These are phyloP conservation scores for Ophiobolus disseminans DNA, from an alignment of 2,329 filamentous ascomycete species.

Conservation along the genomic window DNA sequence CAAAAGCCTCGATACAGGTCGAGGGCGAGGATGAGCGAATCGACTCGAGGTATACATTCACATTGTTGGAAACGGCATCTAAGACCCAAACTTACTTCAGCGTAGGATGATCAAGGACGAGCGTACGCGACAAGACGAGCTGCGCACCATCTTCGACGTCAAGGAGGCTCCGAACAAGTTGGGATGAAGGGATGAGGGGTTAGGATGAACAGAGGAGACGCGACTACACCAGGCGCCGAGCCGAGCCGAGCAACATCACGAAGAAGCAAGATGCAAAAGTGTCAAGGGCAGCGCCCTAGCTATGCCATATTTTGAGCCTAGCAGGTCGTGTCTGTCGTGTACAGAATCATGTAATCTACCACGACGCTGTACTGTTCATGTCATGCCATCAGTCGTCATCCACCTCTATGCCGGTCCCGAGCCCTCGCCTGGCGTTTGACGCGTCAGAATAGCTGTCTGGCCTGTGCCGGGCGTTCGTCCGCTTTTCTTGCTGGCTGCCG, in stretches of 20 bases:
- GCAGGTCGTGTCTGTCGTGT: constrained; percentile 33
- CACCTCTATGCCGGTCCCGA: constrained; percentile 37
- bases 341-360: constrained; percentile 41
- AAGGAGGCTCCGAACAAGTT: constrained; percentile 76
- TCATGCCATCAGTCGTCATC: constrained; percentile 30
- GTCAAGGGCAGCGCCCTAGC: constrained; percentile 22
- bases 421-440: constrained; percentile 56
- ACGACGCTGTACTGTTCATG: constrained; percentile 40
- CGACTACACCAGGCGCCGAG: constrained; percentile 1
- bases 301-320: constrained; percentile 37
- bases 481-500: constrained; percentile 91
- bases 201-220: neutral
- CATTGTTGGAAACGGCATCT: too few species aligned
- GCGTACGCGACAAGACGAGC: constrained; percentile 67
- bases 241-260: constrained; percentile 16
- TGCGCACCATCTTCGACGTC: constrained; percentile 76
- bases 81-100: constrained; percentile 6
- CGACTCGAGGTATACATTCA: constrained; percentile 67
- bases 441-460: constrained; percentile 75
- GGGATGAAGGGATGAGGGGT: constrained; percentile 61
- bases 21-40: constrained; percentile 90
- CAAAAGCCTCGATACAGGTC: constrained; percentile 81
- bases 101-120: constrained; percentile 89
- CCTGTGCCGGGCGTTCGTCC: constrained; percentile 69
- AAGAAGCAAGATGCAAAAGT: constrained; percentile 14